Base-by-base conservation (phyloP, 2,329 filamentous ascomycete genomes). In the Clarireedia homoeocarpa region DNA sequence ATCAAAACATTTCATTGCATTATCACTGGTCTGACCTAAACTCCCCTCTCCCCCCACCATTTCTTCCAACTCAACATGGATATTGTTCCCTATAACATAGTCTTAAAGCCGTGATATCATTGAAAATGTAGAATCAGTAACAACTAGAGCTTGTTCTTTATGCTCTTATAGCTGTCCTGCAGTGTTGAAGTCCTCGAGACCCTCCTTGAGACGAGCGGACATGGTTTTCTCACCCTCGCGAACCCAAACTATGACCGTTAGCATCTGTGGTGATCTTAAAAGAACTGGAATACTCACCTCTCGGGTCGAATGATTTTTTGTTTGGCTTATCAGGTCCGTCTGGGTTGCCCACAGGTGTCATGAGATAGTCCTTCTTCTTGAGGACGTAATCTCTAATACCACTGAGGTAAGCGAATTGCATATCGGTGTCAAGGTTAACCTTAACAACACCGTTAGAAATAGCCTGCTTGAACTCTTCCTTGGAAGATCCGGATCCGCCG, bases 401-500 rank as follows among this genome's bases (percentile, higher is more conserved):
- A 61, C 77, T 77, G 65, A 94, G 82, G 82, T 97, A 99, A 58
- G 92, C 91, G 75, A 85, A 95, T 81, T 97, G 92, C 76, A 97
- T 83, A 72, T 99, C 94, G 51, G 94, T 99, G 77, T 99, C 94
- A 69, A 99, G 81, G 81, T 99, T 99, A 77, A 99, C 94, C 86
- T 99, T 99, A 79, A 96, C 87, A 67, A 99, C 92, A 80, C 94
- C 94, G 75, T 92, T 88, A 71, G 78, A 77, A 75, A 96, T 96
- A 71, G 91, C 92, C 67, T 90, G 84, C 62, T 79, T 80, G 82
- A 88, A 99, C 78, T 99, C 94, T 67, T 89, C 75, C 80, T 96
- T 95, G 72, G 82, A 81, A 64, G 89, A 95, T 66, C 94, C 94
- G 62, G 89, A 95, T 69, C 94, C 94, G 70, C 94, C 94, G 82